Percentiles rank a stretch among this genome's conserved stretches.
Conservation (phyloP, 2,329 filamentous ascomycete species). For the Chaetomium globosum region DNA sequence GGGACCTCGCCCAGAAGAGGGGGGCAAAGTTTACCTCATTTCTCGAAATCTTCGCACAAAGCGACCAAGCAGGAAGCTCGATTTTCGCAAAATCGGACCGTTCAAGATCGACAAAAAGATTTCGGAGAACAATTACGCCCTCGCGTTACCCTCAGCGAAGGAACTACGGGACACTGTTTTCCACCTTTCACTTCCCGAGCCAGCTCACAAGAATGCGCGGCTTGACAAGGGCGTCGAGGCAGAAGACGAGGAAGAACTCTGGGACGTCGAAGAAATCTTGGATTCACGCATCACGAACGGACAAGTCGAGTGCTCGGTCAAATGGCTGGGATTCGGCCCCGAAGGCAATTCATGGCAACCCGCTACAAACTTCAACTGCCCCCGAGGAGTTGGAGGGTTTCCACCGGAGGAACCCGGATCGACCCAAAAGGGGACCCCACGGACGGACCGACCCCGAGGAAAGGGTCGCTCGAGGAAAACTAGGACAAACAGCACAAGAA, state of each 20-base stretch:
- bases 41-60: background rate
- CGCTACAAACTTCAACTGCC: too few species aligned
- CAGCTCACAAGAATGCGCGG: conserved; percentile 11
- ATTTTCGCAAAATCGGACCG: background rate
- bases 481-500: too few species aligned
- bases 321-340: conserved; percentile 17
- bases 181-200: conserved; percentile 24
- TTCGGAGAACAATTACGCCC: conserved; percentile 14
- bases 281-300: conserved; percentile 11
- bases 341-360: conserved; percentile 16
- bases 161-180: conserved; percentile 16
- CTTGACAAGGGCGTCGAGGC: background rate
- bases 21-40: background rate
- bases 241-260: conserved; percentile 25
- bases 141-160: conserved; percentile 12
- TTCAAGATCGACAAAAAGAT: conserved; percentile 22
- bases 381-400: too few species aligned
- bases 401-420: too few species aligned
- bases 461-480: too few species aligned
- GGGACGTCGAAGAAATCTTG: conserved; percentile 20
- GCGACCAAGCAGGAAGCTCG: background rate
- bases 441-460: too few species aligned
- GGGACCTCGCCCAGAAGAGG: background rate
- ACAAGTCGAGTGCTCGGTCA: conserved; percentile 15
- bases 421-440: too few species aligned